These are phyloP conservation scores for Sarocladiaceae sp. DNA, from an alignment of 2,329 filamentous ascomycete species.

Conservation along the genomic window DNA sequence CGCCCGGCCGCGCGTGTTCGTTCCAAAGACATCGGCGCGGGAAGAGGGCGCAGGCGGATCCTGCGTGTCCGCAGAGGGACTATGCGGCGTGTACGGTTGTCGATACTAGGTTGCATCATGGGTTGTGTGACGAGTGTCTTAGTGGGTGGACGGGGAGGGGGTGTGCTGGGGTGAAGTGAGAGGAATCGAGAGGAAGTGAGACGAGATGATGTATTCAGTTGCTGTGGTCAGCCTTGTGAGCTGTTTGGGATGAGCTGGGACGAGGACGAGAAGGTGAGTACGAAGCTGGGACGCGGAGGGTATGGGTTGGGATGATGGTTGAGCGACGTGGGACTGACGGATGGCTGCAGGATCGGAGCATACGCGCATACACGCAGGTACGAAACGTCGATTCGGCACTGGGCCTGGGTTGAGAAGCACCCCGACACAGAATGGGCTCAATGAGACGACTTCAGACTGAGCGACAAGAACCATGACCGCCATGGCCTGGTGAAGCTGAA, in stretches of 20 bases:
- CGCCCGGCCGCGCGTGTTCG: background rate
- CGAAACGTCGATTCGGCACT: too few species aligned
- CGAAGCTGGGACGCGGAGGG: too few species aligned
- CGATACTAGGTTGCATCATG: background rate
- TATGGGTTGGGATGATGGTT: too few species aligned
- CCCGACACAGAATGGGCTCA: too few species aligned
- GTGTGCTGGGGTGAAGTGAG: conserved; percentile 6
- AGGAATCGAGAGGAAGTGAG: background rate
- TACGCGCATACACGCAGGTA: background rate
- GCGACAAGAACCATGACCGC: too few species aligned
- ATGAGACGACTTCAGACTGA: too few species aligned
- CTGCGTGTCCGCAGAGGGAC: conserved; percentile 3
- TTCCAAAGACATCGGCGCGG: background rate
- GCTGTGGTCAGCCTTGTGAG: background rate
- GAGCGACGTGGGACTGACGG: conserved; percentile 1
- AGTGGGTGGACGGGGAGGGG: background rate
- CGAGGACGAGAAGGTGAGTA: background rate
- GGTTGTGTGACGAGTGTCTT: conserved; percentile 4
- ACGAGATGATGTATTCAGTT: background rate
- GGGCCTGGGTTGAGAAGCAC: too few species aligned
- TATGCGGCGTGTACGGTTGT: conserved; percentile 2
- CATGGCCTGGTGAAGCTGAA: too few species aligned
- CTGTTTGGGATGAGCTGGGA: too few species aligned
- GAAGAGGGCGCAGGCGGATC: background rate
- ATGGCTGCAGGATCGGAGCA: conserved; percentile 1